phyloP scores from a whole-genome alignment of 2,329 filamentous ascomycete species.

The Thermoascus crustaceus region DNA sequence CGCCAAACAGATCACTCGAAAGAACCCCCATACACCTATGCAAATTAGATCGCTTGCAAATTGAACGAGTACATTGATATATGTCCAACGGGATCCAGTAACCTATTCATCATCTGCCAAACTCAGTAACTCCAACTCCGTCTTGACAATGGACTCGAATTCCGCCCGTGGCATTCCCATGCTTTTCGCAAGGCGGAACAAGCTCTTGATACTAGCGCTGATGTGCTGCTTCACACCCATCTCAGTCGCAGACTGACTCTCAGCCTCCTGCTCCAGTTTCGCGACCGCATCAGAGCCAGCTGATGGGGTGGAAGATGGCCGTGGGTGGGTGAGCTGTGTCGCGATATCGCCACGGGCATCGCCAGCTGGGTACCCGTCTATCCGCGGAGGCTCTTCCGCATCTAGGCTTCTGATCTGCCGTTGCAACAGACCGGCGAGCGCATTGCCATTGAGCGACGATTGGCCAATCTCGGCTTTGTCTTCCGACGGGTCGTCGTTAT shows the following conservation, averaged over 20 bases:
- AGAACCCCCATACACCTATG: too few relatives aligned
- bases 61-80: too few relatives aligned
- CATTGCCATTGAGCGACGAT: constrained; percentile 48
- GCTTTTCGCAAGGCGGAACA: constrained; percentile 52
- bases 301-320: constrained; percentile 36
- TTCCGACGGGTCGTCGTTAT: constrained; percentile 54
- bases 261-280: constrained; percentile 46
- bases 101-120: constrained; percentile 44
- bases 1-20: too few relatives aligned
- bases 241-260: constrained; percentile 47
- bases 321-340: constrained; percentile 33
- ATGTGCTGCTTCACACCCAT: constrained; percentile 57
- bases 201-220: constrained; percentile 54
- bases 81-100: background rate
- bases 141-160: constrained; percentile 52
- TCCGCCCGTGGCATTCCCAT: constrained; percentile 52
- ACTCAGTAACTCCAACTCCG: constrained; percentile 51
- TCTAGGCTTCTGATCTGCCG: constrained; percentile 26
- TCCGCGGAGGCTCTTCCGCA: constrained; percentile 13
- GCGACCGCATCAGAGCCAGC: constrained; percentile 44
- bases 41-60: too few relatives aligned
- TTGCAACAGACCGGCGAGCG: constrained; percentile 35
- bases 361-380: constrained; percentile 15
- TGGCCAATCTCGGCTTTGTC: constrained; percentile 39
- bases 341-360: constrained; percentile 16